Evolutionary conservation across 495 filamentous ascomycete genomes (phyloP), one percentile per base, ranked within the genome.

Genomic region (Pyronema domesticum): DNA sequence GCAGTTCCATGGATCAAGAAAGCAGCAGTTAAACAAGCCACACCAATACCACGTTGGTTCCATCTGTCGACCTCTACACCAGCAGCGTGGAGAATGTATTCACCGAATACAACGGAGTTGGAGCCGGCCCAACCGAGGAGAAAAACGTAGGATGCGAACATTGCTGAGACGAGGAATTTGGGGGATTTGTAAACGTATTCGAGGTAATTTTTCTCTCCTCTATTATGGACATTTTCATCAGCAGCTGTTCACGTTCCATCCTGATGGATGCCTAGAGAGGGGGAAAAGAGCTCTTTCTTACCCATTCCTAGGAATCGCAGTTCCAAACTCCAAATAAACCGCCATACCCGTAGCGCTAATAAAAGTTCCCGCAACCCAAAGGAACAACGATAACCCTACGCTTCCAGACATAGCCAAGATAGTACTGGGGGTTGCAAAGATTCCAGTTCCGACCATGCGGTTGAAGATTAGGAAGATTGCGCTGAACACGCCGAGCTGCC

Each of bases 151-250:
- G 80, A 73, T 0, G 80, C 80, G 37, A 87, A 68, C 45, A 86
- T 63, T 0, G 76, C 80, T 3, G 81, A 81, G 0, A 80, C 80
- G 14, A 89, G 72, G 58, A 82, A 85, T 13, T 74, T 74, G 2
- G 84, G 83, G 19, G 70, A 70, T 0, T 74, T 77, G 67, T 86
- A 89, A 0, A 80, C 79, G 65, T 80, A 83, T 59, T 89, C 83
- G 51, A 87, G 75, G 58, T 89, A 89, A 33, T 86, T 79, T 67
- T 86, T 86, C 40, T 78, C 73, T 15, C 82, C 83, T 1, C 83
- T 81, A 82, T 43, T 83, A 3, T 76, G 80, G 2, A 79, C 70
- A 46, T 35, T 3, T 23, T n/a, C 45, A 10, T 14, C 23, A 30
- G 82, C 45, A 23, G 45, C 13, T n/a, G 10, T 47, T n/a, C n/a